Conservation (phyloP, 257 asterid genomes). For the Linderniella brevidens region DNA sequence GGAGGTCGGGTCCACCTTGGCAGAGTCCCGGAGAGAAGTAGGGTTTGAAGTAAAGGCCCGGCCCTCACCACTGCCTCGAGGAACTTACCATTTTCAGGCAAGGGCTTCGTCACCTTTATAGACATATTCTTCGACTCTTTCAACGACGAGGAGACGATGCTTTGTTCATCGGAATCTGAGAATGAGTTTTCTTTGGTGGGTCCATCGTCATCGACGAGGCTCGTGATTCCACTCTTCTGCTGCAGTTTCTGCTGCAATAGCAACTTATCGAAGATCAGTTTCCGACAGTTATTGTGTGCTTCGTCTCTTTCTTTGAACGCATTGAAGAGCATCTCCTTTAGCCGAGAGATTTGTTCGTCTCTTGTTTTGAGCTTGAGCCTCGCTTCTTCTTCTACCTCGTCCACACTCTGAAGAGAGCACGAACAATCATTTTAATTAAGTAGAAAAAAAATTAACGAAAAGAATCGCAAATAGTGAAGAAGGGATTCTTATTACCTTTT, state of each 20-base stretch:
- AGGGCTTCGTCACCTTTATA: slow-evolving; percentile 23
- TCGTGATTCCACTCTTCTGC: slow-evolving; percentile 23
- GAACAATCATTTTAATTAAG: neutral
- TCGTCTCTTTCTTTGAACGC: slow-evolving; percentile 42
- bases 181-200: slow-evolving; percentile 28
- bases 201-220: slow-evolving; percentile 49
- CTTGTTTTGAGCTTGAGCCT: slow-evolving; percentile 31
- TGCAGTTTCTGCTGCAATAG: slow-evolving; percentile 31
- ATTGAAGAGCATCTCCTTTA: slow-evolving; percentile 24
- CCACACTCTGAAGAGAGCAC: slow-evolving; percentile 33
- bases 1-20: slow-evolving; percentile 99
- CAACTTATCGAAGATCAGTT: slow-evolving; percentile 22
- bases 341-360: slow-evolving; percentile 46
- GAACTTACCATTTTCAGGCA: slow-evolving; percentile 75
- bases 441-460: neutral
- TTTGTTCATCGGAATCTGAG: slow-evolving; percentile 63
- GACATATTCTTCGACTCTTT: slow-evolving; percentile 2
- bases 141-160: slow-evolving; percentile 50
- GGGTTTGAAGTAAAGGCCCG: slow-evolving; percentile 84
- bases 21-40: slow-evolving; percentile 74
- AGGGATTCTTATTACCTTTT: slow-evolving; percentile 33
- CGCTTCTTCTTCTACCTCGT: slow-evolving; percentile 64
- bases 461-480: neutral
- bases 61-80: slow-evolving; percentile 81
- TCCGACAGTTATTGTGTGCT: slow-evolving; percentile 48